Conservation (phyloP, 2,329 filamentous ascomycete species). For the Periglandula ipomoeae region DNA sequence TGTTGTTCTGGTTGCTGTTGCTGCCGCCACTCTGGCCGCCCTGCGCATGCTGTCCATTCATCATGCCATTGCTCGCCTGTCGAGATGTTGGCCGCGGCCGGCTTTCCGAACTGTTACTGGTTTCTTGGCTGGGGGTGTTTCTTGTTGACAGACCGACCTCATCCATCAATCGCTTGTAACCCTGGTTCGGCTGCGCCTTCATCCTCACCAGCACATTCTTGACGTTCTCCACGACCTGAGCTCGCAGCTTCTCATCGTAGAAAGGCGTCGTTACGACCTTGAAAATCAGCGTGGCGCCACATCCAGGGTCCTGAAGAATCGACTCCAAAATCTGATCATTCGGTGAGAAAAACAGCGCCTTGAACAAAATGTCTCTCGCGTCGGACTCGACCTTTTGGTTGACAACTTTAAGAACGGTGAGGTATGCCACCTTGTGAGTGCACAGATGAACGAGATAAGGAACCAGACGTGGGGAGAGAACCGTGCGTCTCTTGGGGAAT, state of each 20-base stretch:
- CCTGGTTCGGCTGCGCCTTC: conserved; percentile 88
- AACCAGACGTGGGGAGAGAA: conserved; percentile 83
- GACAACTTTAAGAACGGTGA: conserved; percentile 95
- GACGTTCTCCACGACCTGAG: conserved; percentile 84
- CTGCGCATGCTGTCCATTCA: conserved; percentile 32
- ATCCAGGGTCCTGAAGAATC: conserved; percentile 84
- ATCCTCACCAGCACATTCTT: conserved; percentile 80
- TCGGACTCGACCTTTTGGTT: conserved; percentile 95
- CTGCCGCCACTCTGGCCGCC: conserved; percentile 21
- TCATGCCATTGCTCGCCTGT: conserved; percentile 32
- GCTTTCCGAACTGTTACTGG: conserved; percentile 35
- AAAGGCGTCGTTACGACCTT: conserved; percentile 97
- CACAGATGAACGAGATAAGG: conserved; percentile 91
- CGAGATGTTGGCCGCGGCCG: conserved; percentile 48
- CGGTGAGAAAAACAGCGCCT: conserved; percentile 84
- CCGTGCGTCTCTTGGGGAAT: conserved; percentile 82
- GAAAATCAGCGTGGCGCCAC: conserved; percentile 93
- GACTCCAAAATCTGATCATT: conserved; percentile 82
- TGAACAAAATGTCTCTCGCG: conserved; percentile 79
- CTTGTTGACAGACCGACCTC: conserved; percentile 83
- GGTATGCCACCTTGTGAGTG: conserved; percentile 96
- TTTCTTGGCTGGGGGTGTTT: conserved; percentile 35
- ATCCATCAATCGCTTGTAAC: conserved; percentile 98
- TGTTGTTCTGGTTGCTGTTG: conserved; percentile 19
- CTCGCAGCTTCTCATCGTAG: conserved; percentile 84